Evolutionary conservation across 2,329 filamentous ascomycete species (phyloP).

Genomic region (Ascosphaera apis): DNA sequence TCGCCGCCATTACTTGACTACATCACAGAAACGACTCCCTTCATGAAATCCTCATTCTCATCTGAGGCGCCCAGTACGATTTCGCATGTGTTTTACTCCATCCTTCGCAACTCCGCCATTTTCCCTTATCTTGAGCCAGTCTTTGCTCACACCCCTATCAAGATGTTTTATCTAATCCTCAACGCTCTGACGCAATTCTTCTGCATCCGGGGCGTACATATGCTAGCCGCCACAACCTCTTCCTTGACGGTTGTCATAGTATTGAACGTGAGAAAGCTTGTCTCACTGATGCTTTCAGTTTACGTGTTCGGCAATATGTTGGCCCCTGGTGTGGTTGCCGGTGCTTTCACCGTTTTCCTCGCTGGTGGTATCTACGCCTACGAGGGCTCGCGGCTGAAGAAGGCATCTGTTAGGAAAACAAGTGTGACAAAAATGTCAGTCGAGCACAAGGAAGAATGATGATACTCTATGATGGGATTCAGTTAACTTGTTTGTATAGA

Average conservation of each 20-base stretch:
- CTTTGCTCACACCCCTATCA: conserved; percentile 12
- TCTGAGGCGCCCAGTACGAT: background rate
- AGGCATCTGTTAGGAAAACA: no score
- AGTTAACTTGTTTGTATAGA: no score
- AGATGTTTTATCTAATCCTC: conserved; percentile 18
- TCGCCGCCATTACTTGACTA: conserved; percentile 13
- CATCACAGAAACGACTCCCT: no score
- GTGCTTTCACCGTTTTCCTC: conserved; percentile 68
- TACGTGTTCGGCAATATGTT: conserved; percentile 81
- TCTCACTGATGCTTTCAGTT: conserved; percentile 76
- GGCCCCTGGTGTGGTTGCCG: conserved; percentile 50
- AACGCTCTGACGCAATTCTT: conserved; percentile 71
- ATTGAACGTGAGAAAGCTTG: conserved; percentile 79
- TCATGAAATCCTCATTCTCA: no score
- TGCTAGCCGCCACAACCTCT: conserved; percentile 70
- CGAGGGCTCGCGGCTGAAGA: conserved; percentile 27
- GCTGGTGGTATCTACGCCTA: conserved; percentile 80
- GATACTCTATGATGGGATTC: no score
- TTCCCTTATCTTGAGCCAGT: conserved; percentile 8
- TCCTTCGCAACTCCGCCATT: conserved; percentile 14
- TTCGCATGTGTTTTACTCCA: conserved; percentile 41
- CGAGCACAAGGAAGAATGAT: no score
- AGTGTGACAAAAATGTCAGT: no score
- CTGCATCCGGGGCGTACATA: conserved; percentile 87
- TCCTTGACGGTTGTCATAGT: conserved; percentile 93